Conservation (phyloP, 2,329 filamentous ascomycete genomes). For the Nemania serpens region DNA sequence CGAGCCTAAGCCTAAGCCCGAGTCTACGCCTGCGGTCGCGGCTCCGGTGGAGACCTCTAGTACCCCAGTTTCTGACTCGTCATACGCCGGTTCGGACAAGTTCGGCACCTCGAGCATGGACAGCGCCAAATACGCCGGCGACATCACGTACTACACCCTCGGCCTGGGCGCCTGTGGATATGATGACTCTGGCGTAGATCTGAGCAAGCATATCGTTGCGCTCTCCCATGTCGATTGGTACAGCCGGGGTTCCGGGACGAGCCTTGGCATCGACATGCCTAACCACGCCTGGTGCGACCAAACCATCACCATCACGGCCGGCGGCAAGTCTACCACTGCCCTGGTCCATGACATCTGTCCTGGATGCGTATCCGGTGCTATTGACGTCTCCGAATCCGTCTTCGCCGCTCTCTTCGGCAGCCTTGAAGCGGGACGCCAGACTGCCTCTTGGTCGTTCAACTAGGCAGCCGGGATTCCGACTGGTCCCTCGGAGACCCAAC, state of each 20-base stretch:
- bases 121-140: constrained; percentile 54
- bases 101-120: constrained; percentile 37
- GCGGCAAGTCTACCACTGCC: constrained; percentile 61
- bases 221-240: constrained; percentile 60
- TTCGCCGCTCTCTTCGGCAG: constrained; percentile 30
- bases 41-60: constrained; percentile 13
- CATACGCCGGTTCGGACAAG: constrained; percentile 17
- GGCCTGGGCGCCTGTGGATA: constrained; percentile 72
- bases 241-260: constrained; percentile 59
- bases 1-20: not conserved
- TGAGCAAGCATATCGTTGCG: constrained; percentile 67
- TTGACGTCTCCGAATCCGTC: constrained; percentile 54
- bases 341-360: constrained; percentile 76
- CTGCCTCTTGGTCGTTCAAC: constrained; percentile 38
- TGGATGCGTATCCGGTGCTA: constrained; percentile 66
- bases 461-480: not conserved
- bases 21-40: constrained; percentile 4
- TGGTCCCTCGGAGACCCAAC: not conserved
- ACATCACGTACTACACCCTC: constrained; percentile 75
- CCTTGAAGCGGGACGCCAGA: constrained; percentile 5
- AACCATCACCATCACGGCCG: constrained; percentile 62
- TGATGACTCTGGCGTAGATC: constrained; percentile 62
- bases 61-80: constrained; percentile 34
- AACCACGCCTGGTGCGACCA: constrained; percentile 72
- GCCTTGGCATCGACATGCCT: constrained; percentile 48